Evolutionary conservation across 2,329 filamentous ascomycete species (phyloP).

Genomic region (Fusarium gaditjirri): DNA sequence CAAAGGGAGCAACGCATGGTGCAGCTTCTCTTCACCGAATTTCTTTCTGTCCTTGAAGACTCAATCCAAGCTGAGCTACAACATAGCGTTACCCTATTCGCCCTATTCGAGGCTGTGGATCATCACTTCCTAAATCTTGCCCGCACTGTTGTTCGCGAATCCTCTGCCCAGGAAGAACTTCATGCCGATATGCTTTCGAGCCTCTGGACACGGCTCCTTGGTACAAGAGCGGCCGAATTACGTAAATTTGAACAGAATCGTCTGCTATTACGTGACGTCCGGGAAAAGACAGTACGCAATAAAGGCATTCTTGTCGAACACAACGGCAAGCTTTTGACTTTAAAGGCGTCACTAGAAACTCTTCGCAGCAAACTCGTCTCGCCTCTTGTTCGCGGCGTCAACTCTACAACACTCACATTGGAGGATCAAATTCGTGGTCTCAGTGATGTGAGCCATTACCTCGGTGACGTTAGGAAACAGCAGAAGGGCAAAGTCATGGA

Average conservation of each 20-base stretch:
- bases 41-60: constrained; percentile 87
- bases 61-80: constrained; percentile 86
- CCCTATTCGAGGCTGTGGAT: constrained; percentile 92
- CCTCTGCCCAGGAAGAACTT: constrained; percentile 80
- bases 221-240: constrained; percentile 77
- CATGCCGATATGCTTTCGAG: constrained; percentile 85
- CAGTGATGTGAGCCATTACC: constrained; percentile 80
- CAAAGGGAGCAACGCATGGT: constrained; percentile 84
- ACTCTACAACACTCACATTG: constrained; percentile 76
- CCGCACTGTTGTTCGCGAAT: constrained; percentile 85
- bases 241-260: constrained; percentile 94
- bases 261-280: constrained; percentile 79
- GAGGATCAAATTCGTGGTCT: constrained; percentile 88
- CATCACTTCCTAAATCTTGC: constrained; percentile 89
- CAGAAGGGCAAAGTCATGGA: constrained; percentile 89
- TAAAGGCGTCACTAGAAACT: constrained; percentile 89
- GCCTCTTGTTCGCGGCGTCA: constrained; percentile 79
- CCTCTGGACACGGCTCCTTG: constrained; percentile 87
- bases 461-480: constrained; percentile 77
- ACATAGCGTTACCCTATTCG: constrained; percentile 82
- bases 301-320: constrained; percentile 89
- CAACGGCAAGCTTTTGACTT: constrained; percentile 81
- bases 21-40: constrained; percentile 85
- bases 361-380: constrained; percentile 84
- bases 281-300: constrained; percentile 85